A percentile compares a stretch with the other conserved stretches of the same genome.
Evolutionary conservation across 2,329 filamentous ascomycete genomes (phyloP).

Genomic region (Leptoxyphium fumago): DNA sequence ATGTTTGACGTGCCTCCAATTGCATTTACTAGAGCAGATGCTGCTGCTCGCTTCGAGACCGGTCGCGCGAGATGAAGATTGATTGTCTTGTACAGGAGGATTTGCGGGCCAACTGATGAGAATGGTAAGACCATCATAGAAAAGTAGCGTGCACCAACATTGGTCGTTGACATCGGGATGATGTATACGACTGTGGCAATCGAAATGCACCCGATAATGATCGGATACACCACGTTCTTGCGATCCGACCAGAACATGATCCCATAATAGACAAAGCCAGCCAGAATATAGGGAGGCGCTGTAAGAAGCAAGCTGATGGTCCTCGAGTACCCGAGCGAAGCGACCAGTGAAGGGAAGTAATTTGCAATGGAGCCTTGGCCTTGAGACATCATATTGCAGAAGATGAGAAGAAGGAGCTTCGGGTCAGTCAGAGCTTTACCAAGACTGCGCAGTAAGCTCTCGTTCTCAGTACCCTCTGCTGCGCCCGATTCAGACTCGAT

Average conservation of each 20-base stretch:
- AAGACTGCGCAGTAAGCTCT: background rate
- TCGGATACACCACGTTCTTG: background rate
- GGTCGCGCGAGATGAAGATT: constrained; percentile 29
- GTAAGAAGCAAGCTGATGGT: constrained; percentile 19
- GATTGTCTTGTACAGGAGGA: constrained; percentile 29
- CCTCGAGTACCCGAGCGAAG: constrained; percentile 21
- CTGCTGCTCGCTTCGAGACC: constrained; percentile 28
- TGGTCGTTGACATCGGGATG: constrained; percentile 6
- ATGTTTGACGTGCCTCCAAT: constrained; percentile 8
- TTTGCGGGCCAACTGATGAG: constrained; percentile 26
- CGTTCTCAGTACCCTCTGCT: constrained; percentile 2
- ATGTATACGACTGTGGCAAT: constrained; percentile 3
- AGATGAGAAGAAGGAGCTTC: background rate
- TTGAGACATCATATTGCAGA: background rate
- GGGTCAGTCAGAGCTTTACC: background rate
- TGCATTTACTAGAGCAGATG: constrained; percentile 27
- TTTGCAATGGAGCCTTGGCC: background rate
- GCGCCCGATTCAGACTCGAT: constrained; percentile 1
- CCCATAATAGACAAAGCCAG: constrained; percentile 2
- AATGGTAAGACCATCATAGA: constrained; percentile 28
- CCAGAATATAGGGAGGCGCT: constrained; percentile 20
- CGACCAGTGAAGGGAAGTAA: constrained; percentile 21
- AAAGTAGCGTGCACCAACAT: constrained; percentile 9
- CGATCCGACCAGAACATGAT: background rate
- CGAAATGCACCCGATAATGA: background rate